These are phyloP conservation scores for Przewalskia tangutica DNA, from an alignment of 257 asterid genomes.

Conservation along the genomic window DNA sequence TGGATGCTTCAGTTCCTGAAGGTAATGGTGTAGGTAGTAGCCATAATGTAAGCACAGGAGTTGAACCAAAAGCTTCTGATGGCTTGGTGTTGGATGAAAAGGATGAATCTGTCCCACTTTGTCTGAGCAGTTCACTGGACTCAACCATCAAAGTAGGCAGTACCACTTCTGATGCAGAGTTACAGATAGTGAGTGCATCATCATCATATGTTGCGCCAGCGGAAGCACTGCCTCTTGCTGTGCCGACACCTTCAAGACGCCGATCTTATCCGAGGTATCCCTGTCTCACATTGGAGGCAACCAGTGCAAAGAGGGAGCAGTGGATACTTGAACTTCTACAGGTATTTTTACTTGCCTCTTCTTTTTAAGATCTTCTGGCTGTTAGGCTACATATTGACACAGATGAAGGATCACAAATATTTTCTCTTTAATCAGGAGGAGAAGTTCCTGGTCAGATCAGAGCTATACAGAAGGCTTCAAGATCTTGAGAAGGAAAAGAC, in stretches of 20 bases:
- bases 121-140: slow-evolving; percentile 24
- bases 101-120: slow-evolving; percentile 22
- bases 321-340: slow-evolving; percentile 69
- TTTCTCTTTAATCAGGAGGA: slow-evolving; percentile 59
- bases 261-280: slow-evolving; percentile 43
- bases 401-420: slow-evolving; percentile 6
- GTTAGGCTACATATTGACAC: slow-evolving; percentile 14
- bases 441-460: slow-evolving; percentile 72
- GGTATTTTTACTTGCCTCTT: slow-evolving; percentile 37
- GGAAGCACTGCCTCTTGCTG: slow-evolving; percentile 28
- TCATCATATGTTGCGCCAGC: slow-evolving; percentile 13
- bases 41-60: slow-evolving; percentile 22
- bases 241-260: slow-evolving; percentile 34
- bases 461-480: slow-evolving; percentile 71
- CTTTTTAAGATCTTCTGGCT: slow-evolving; percentile 6
- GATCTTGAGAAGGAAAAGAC: slow-evolving; percentile 56
- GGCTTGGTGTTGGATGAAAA: slow-evolving; percentile 25
- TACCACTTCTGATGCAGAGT: slow-evolving; percentile 27
- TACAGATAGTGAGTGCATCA: slow-evolving; percentile 21
- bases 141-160: slow-evolving; percentile 24
- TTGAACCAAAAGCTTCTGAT: slow-evolving; percentile 27
- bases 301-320: slow-evolving; percentile 66
- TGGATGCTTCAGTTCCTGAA: slow-evolving; percentile 30
- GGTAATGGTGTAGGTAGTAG: slow-evolving; percentile 15
- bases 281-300: slow-evolving; percentile 41